These are phyloP conservation scores for Mariannaea elegans DNA, from an alignment of 2,329 filamentous ascomycete species.

Conservation along the genomic window DNA sequence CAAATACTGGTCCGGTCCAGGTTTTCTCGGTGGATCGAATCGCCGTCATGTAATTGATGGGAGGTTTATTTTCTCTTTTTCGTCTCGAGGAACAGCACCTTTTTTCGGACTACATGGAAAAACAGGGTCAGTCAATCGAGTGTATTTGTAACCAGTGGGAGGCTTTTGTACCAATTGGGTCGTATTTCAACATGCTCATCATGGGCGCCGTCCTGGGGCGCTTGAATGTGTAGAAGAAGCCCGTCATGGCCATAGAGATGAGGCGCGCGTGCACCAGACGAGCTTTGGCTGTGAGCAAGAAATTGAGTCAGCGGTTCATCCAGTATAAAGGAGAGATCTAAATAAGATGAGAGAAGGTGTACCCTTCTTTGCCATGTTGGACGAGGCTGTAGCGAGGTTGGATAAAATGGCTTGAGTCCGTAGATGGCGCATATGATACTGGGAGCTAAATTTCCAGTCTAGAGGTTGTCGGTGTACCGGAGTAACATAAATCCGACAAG, in stretches of 20 bases:
- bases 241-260: constrained; percentile 98
- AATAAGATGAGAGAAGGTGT: not conserved
- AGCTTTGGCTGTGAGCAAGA: constrained; percentile 74
- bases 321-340: not conserved
- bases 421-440: constrained; percentile 23
- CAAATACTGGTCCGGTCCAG: constrained; percentile 11
- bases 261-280: constrained; percentile 93
- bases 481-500: constrained; percentile 27
- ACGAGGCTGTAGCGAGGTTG: constrained; percentile 17
- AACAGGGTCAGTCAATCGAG: not conserved
- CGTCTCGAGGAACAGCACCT: constrained; percentile 94
- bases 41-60: constrained; percentile 16
- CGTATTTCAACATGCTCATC: constrained; percentile 98
- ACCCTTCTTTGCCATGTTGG: constrained; percentile 42
- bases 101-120: constrained; percentile 77
- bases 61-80: constrained; percentile 74
- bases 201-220: constrained; percentile 83
- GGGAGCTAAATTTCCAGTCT: constrained; percentile 38
- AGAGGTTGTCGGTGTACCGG: constrained; percentile 25
- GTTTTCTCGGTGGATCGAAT: constrained; percentile 23
- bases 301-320: constrained; percentile 19
- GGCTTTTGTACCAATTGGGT: constrained; percentile 79
- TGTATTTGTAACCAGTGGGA: not conserved
- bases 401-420: constrained; percentile 26
- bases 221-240: constrained; percentile 92